These are phyloP conservation scores for Moricandia moricandioides DNA, from an alignment of 345 rosid species.

Conservation along the genomic window DNA sequence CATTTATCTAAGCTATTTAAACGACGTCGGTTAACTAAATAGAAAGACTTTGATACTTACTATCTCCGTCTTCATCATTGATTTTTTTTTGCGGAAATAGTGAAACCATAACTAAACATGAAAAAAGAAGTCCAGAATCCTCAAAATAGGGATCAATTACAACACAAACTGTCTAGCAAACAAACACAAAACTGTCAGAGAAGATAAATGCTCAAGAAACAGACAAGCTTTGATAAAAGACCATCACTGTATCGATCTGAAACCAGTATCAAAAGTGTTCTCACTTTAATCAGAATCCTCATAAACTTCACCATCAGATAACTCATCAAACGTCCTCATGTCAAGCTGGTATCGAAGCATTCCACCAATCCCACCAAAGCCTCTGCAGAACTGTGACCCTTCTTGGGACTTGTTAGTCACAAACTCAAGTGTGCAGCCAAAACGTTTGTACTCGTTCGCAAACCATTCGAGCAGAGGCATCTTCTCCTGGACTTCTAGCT, in stretches of 20 bases:
- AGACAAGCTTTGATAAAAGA: not conserved
- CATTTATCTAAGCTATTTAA: no score
- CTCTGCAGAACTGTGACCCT: slow-evolving; percentile 92
- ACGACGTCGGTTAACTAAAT: no score
- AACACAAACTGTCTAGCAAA: slow-evolving; percentile 30
- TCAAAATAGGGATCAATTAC: slow-evolving; percentile 24
- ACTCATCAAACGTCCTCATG: slow-evolving; percentile 76
- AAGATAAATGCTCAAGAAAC: not conserved
- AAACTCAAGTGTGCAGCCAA: slow-evolving; percentile 80
- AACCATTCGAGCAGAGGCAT: slow-evolving; percentile 82
- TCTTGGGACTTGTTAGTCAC: slow-evolving; percentile 93
- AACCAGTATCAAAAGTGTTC: slow-evolving; percentile 1
- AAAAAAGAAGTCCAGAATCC: slow-evolving; percentile 1
- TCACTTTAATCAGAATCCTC: slow-evolving; percentile 73
- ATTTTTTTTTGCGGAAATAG: no score
- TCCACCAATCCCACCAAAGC: slow-evolving; percentile 94
- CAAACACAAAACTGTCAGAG: slow-evolving; percentile 2
- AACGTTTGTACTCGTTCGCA: slow-evolving; percentile 81
- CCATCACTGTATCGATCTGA: slow-evolving; percentile 17
- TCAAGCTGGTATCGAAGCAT: slow-evolving; percentile 90
- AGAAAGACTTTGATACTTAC: no score
- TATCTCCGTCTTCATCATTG: no score
- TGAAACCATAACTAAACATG: not conserved
- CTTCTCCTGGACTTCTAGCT: slow-evolving; percentile 79
- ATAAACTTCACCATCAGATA: slow-evolving; percentile 63